phyloP scores from a whole-genome alignment of 108 stramenopile genomes.

The Cyclotella atomus region DNA sequence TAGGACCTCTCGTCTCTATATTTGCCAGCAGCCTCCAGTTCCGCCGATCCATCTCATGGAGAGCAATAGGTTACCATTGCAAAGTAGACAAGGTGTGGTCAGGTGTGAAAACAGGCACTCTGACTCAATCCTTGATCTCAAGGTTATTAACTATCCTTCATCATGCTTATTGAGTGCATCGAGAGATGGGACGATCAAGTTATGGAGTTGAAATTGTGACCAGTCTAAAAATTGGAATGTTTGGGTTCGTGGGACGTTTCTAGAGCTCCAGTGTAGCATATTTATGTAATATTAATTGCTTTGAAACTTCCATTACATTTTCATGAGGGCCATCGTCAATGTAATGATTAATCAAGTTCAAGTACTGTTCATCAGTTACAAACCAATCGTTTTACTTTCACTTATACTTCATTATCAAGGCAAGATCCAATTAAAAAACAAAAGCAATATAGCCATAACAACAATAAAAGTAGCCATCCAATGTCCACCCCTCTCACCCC shows the following conservation, averaged over 20 bases:
- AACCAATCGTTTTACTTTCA: too few relatives aligned
- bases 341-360: too few relatives aligned
- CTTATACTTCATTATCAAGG: too few relatives aligned
- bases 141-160: slow-evolving; percentile 63
- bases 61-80: slow-evolving; percentile 49
- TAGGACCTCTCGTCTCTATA: slow-evolving; percentile 54
- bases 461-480: slow-evolving; percentile 82
- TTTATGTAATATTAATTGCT: too few relatives aligned
- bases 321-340: too few relatives aligned
- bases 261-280: too few relatives aligned
- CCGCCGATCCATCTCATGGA: slow-evolving; percentile 49
- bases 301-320: too few relatives aligned
- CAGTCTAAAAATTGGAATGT: too few relatives aligned
- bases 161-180: slow-evolving; percentile 68
- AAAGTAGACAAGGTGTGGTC: slow-evolving; percentile 39
- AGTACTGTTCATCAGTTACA: too few relatives aligned
- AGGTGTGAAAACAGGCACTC: slow-evolving; percentile 50
- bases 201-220: slow-evolving; percentile 70
- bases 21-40: slow-evolving; percentile 73
- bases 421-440: slow-evolving; percentile 75
- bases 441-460: slow-evolving; percentile 59
- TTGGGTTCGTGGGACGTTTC: too few relatives aligned
- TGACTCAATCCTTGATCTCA: slow-evolving; percentile 82
- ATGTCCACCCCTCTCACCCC: slow-evolving; percentile 70
- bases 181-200: slow-evolving; percentile 77